Percentiles rank a stretch among this genome's conserved stretches.
Evolutionary conservation across 2,329 filamentous ascomycete species (phyloP).

Genomic region (Phaeoacremonium minimum): DNA sequence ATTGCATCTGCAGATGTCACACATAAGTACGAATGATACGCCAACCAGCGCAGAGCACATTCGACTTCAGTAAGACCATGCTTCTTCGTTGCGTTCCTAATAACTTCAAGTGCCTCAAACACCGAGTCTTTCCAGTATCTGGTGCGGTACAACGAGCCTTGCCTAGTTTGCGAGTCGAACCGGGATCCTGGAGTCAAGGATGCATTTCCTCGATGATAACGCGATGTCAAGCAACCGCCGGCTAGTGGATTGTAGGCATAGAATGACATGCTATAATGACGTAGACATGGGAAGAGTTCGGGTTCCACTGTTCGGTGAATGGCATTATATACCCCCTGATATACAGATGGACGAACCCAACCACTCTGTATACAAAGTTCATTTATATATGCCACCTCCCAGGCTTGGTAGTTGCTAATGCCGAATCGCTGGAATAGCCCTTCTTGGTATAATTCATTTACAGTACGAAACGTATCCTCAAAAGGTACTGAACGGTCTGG

Average conservation of each 20-base stretch:
- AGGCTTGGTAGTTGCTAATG: slow-evolving; percentile 38
- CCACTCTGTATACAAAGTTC: slow-evolving; percentile 34
- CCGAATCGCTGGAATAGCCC: slow-evolving; percentile 40
- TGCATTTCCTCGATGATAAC: slow-evolving; percentile 21
- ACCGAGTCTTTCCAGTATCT: slow-evolving; percentile 44
- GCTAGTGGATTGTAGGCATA: slow-evolving; percentile 38
- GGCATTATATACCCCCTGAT: slow-evolving; percentile 32
- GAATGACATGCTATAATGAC: slow-evolving; percentile 34
- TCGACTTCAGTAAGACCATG: slow-evolving; percentile 60
- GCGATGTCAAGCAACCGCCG: slow-evolving; percentile 38
- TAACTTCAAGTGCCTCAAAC: slow-evolving; percentile 37
- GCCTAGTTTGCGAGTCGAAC: slow-evolving; percentile 31
- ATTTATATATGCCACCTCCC: slow-evolving; percentile 42
- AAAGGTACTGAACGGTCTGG: slow-evolving; percentile 40
- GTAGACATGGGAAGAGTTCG: slow-evolving; percentile 35
- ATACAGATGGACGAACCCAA: slow-evolving; percentile 37
- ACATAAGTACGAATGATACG: slow-evolving; percentile 53
- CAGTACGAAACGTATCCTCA: slow-evolving; percentile 38
- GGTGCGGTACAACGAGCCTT: slow-evolving; percentile 41
- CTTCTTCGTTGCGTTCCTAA: slow-evolving; percentile 57
- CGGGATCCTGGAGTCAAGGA: slow-evolving; percentile 23
- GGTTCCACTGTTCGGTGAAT: slow-evolving; percentile 25
- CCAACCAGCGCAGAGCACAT: slow-evolving; percentile 59
- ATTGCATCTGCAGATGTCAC: slow-evolving; percentile 34
- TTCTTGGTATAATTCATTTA: slow-evolving; percentile 38